Evolutionary conservation across 169 alveolate species (phyloP), one percentile per base, ranked within the genome.

Genomic region (Eimeria falciformis): DNA sequence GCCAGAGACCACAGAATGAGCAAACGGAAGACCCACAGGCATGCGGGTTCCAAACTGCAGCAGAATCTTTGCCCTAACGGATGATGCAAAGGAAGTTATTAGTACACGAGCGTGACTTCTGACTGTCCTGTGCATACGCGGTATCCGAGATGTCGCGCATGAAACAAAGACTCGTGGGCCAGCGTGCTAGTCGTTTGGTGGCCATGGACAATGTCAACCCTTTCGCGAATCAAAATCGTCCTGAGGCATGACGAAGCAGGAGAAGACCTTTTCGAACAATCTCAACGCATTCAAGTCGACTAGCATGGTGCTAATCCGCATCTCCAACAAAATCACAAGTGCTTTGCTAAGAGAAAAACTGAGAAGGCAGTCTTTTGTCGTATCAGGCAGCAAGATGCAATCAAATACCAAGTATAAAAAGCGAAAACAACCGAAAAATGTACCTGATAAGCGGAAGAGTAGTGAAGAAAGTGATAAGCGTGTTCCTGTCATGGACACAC

Each of bases 161-260:
- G 58, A 37, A 71, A 18, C 56, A 56, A 14, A 43, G 93, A 47
- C 81, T 73, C 87, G 55, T 73, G 89, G 2, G 93, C 88, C 18
- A 73, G 43, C 6, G 78, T 73, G 81, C 93, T 88, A 53, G 89
- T 88, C 29, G 88, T 97, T 94, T 97, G 98, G 95, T 98, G 99
- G 25, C 98, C 96, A 94, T 98, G 99, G 25, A 95, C 99, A 37
- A 99, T 97, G 89, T 99, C 99, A 25, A 98, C 98, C 33, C 96
- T 94, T 94, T 99, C 99, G 45, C 99, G 96, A 40, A 98, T 95
- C 56, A 98, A 94, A 45, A 99, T 98, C 85, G 97, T 97, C 95
- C 99, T 94, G 93, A 98, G 87, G 82, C 96, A 33, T 33, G 40
- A 33, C 40, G 40, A 33, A 33, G 40, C 40, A 33, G 40, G 40